A percentile compares a stretch with the other conserved stretches of the same genome.
Evolutionary conservation across 139 green algal species (phyloP).

Genomic region (Nannochloris sp.): DNA sequence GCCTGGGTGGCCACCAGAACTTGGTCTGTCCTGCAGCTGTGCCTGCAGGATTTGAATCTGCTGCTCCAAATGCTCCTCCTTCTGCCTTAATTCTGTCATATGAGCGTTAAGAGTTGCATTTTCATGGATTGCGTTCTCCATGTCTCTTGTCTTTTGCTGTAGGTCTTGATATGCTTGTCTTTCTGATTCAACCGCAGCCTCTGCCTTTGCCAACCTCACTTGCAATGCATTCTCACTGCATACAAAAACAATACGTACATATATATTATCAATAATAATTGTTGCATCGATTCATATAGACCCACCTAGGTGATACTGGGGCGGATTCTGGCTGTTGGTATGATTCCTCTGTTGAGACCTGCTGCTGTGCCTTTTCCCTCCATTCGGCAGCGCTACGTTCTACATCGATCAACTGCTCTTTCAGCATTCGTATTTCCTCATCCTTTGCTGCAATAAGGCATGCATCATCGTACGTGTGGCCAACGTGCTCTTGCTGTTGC

Average conservation of each 20-base stretch:
- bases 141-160: conserved; percentile 28
- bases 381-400: too few species aligned
- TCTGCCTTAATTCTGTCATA: not conserved
- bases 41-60: too few species aligned
- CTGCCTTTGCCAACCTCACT: conserved; percentile 28
- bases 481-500: not conserved
- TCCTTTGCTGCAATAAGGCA: not conserved
- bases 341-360: too few species aligned
- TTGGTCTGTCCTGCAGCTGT: too few species aligned
- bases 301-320: too few species aligned
- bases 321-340: too few species aligned
- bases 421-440: too few species aligned
- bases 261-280: not conserved
- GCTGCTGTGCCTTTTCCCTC: too few species aligned
- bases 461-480: not conserved
- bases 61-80: not conserved
- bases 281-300: too few species aligned
- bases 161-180: conserved; percentile 26
- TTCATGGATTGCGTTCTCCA: not conserved
- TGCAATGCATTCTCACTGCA: conserved; percentile 4
- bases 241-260: not conserved
- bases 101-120: not conserved
- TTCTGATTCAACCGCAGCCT: conserved; percentile 38
- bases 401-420: too few species aligned
- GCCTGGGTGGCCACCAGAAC: too few species aligned